Evolutionary conservation across 2,329 filamentous ascomycete genomes (phyloP).

Genomic region (Erysiphe pulchra): DNA sequence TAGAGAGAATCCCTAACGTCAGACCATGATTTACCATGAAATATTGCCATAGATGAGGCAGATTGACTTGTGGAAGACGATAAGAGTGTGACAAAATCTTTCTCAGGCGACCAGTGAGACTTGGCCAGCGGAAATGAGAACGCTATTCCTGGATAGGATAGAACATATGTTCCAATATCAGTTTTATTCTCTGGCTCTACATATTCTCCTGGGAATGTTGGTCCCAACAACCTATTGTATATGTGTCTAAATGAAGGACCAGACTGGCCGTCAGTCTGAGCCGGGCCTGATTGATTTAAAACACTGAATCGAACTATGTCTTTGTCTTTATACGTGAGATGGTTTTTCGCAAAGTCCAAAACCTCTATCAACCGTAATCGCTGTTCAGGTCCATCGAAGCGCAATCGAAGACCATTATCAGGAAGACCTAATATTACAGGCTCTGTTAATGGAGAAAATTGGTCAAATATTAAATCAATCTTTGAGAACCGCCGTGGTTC

Average conservation of each 20-base stretch:
- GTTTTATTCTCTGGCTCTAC: constrained; percentile 34
- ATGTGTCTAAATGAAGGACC: constrained; percentile 71
- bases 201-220: constrained; percentile 85
- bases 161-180: constrained; percentile 49
- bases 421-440: constrained; percentile 56
- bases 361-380: constrained; percentile 77
- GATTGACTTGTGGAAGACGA: constrained; percentile 52
- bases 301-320: constrained; percentile 45
- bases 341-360: constrained; percentile 64
- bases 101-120: constrained; percentile 46
- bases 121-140: constrained; percentile 67
- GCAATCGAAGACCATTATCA: constrained; percentile 64
- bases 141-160: constrained; percentile 85
- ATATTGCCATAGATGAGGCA: constrained; percentile 73
- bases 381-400: constrained; percentile 86
- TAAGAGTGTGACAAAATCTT: constrained; percentile 67
- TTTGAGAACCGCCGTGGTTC: constrained; percentile 62
- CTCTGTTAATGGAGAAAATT: constrained; percentile 44
- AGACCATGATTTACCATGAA: constrained; percentile 74
- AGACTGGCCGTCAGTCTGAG: constrained; percentile 13
- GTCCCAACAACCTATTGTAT: constrained; percentile 80
- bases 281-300: constrained; percentile 10
- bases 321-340: constrained; percentile 57
- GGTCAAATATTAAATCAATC: constrained; percentile 60
- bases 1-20: constrained; percentile 56